Evolutionary conservation across 352 stramenopile species (phyloP).

Genomic region (Thalassiosira mediterranea): DNA sequence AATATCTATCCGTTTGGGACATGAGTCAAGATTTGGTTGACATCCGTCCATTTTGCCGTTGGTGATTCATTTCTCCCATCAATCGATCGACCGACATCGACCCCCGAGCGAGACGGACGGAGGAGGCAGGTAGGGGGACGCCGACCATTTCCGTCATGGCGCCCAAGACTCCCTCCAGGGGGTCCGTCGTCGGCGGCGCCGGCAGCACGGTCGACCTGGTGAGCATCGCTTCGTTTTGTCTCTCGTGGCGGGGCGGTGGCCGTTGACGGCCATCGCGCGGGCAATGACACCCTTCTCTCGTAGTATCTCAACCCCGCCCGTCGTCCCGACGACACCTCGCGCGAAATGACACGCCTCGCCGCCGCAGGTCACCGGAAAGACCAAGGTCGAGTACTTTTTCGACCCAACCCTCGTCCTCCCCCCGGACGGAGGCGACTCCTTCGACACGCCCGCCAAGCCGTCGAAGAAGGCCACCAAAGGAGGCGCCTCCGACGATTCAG

Average conservation of each 20-base stretch:
- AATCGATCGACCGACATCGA: too few relatives aligned
- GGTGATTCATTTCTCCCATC: too few relatives aligned
- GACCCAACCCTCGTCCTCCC: slow-evolving; percentile 70
- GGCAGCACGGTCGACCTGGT: slow-evolving; percentile 41
- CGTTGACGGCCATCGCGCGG: not conserved
- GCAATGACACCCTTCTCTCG: not conserved
- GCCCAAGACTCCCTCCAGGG: too few relatives aligned
- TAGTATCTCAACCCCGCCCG: not conserved
- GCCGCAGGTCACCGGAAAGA: slow-evolving; percentile 78
- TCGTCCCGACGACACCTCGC: not conserved
- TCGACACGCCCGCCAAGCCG: slow-evolving; percentile 25
- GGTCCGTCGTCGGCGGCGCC: too few relatives aligned
- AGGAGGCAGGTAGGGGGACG: too few relatives aligned
- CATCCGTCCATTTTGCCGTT: too few relatives aligned
- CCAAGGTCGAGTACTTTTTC: slow-evolving; percentile 82
- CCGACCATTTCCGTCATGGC: too few relatives aligned
- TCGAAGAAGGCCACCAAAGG: slow-evolving; percentile 22
- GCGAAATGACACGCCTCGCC: not conserved
- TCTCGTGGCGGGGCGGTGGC: not conserved
- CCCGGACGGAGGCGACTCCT: slow-evolving; percentile 32
- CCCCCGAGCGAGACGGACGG: too few relatives aligned
- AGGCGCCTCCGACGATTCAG: slow-evolving; percentile 35
- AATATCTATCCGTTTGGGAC: too few relatives aligned
- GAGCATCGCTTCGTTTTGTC: slow-evolving; percentile 13
- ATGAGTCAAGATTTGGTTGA: too few relatives aligned